A percentile compares a stretch with the other conserved stretches of the same genome.
Conservation (phyloP, 495 filamentous ascomycete genomes). For the Clavariopsis aquatica region DNA sequence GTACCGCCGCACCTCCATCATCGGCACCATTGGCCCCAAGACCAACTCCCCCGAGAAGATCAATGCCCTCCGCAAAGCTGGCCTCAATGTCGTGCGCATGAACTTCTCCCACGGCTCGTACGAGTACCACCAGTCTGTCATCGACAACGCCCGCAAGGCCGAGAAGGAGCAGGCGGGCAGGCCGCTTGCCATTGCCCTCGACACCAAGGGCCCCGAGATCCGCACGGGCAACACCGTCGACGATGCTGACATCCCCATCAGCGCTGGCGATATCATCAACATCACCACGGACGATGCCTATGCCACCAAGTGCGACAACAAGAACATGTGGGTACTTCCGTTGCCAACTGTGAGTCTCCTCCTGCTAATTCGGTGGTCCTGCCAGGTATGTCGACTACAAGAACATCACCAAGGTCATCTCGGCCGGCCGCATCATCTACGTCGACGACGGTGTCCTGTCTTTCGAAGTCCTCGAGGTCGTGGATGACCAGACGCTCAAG, state of each 20-base stretch:
- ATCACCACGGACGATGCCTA: constrained; percentile 98
- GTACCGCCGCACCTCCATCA: constrained; percentile 95
- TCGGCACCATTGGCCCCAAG: constrained; percentile 98
- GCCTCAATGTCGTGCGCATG: constrained; percentile 97
- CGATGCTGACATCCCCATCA: constrained; percentile 85
- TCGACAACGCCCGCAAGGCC: constrained; percentile 87
- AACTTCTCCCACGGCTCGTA: constrained; percentile 99
- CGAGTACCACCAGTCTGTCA: constrained; percentile 95
- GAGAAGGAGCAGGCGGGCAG: constrained; percentile 73
- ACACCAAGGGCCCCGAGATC: constrained; percentile 99
- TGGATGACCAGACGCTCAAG: constrained; percentile 83
- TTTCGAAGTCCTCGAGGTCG: constrained; percentile 85
- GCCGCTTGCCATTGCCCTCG: constrained; percentile 92
- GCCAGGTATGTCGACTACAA: constrained; percentile 96
- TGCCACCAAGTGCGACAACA: constrained; percentile 74
- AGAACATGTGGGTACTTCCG: constrained; percentile 78
- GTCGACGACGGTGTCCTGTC: constrained; percentile 97
- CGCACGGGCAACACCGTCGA: constrained; percentile 87
- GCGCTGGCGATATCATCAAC: constrained; percentile 78
- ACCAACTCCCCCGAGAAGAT: constrained; percentile 97
- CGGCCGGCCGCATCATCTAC: constrained; percentile 91
- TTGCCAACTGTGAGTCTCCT: neutral
- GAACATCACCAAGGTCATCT: constrained; percentile 99
- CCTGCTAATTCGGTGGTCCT: neutral
- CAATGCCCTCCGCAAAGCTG: constrained; percentile 82